Percentiles rank a stretch among this genome's conserved stretches.
These are phyloP conservation scores for Metschnikowia kunwiensis DNA, from an alignment of 805 yeast genomes.

Conservation along the genomic window DNA sequence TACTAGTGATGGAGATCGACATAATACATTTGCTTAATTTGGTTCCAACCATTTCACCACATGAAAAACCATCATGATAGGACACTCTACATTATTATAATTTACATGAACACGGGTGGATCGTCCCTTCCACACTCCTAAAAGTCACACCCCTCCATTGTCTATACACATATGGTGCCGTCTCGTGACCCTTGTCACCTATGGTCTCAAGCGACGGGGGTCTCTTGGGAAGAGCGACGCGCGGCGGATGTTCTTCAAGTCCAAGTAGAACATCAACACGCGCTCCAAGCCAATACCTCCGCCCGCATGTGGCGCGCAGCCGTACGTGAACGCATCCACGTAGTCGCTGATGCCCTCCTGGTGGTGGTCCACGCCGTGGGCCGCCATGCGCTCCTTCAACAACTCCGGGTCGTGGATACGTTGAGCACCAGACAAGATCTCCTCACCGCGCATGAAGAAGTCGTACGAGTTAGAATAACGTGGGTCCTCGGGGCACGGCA, in stretches of 20 bases:
- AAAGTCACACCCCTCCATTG: no score
- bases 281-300: constrained; percentile 99
- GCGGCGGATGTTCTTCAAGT: constrained; percentile 94
- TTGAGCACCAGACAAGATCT: constrained; percentile 98
- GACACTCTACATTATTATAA: no score
- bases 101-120: no score
- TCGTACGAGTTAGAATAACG: constrained; percentile 96
- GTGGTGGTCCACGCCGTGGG: constrained; percentile 77
- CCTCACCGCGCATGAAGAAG: constrained; percentile 99
- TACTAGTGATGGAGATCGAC: no score
- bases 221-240: constrained; percentile 99
- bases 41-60: no score
- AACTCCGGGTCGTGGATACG: constrained; percentile 94
- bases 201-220: constrained; percentile 91
- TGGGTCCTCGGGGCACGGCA: constrained; percentile 94
- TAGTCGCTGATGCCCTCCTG: constrained; percentile 86
- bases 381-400: constrained; percentile 75
- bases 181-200: no score
- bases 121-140: no score
- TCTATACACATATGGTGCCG: no score
- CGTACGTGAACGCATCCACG: constrained; percentile 87
- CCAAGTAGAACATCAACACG: constrained; percentile 97
- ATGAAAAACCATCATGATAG: no score
- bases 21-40: no score
- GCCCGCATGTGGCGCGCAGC: constrained; percentile 99